A percentile compares a stretch with the other conserved stretches of the same genome.
Evolutionary conservation across 352 stramenopile genomes (phyloP).

Genomic region (Globisporangium alternatum): DNA sequence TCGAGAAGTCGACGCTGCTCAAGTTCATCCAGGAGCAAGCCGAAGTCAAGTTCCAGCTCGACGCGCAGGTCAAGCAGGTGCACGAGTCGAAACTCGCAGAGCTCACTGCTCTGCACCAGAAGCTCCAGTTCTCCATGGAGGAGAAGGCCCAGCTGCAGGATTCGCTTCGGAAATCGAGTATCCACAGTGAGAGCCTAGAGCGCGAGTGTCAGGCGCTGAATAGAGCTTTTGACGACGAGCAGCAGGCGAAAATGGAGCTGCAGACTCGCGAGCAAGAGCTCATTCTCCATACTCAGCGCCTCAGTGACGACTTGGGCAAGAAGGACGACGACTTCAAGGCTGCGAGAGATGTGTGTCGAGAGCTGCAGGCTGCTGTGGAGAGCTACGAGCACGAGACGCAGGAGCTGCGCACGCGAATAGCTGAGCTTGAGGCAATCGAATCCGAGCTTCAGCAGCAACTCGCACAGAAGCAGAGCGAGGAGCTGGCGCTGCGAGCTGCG

Average conservation of each 20-base stretch:
- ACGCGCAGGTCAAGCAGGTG: conserved; percentile 47
- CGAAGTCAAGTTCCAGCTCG: conserved; percentile 60
- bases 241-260: conserved; percentile 31
- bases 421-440: conserved; percentile 26
- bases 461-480: conserved; percentile 43
- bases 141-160: conserved; percentile 43
- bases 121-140: conserved; percentile 35
- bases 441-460: conserved; percentile 38
- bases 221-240: conserved; percentile 29
- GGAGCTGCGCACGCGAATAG: conserved; percentile 21
- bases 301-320: conserved; percentile 27
- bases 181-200: conserved; percentile 29
- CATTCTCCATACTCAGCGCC: conserved; percentile 30
- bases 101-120: conserved; percentile 27
- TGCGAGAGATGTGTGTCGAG: conserved; percentile 44
- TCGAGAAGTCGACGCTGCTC: conserved; percentile 70
- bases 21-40: conserved; percentile 78
- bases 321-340: conserved; percentile 50
- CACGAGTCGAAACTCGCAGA: conserved; percentile 43
- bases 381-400: conserved; percentile 29
- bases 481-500: conserved; percentile 43
- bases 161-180: conserved; percentile 27
- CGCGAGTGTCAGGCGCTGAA: conserved; percentile 29
- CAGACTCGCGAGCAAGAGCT: conserved; percentile 33
- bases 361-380: conserved; percentile 46